These are phyloP conservation scores for Arthrobotrys sinensis DNA, from an alignment of 2,329 filamentous ascomycete species.

Conservation along the genomic window DNA sequence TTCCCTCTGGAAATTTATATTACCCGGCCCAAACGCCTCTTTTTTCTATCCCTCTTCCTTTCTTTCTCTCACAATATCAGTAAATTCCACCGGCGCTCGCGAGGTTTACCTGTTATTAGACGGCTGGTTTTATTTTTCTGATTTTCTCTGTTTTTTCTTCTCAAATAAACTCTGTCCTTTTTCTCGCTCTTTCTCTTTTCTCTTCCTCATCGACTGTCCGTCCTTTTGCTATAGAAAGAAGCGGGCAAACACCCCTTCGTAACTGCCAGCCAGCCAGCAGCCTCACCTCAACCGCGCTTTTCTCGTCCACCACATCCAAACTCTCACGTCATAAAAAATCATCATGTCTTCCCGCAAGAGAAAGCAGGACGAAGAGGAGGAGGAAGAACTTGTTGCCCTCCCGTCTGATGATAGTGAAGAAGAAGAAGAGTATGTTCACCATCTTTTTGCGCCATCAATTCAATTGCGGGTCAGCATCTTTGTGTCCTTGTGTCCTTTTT, in stretches of 20 bases:
- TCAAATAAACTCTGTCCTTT: conserved; percentile 55
- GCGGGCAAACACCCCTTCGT: conserved; percentile 22
- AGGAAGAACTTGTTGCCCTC: conserved; percentile 63
- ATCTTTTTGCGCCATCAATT: neutral
- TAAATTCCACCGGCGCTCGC: conserved; percentile 26
- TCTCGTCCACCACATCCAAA: neutral
- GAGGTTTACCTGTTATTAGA: conserved; percentile 30
- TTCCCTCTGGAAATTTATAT: conserved; percentile 29
- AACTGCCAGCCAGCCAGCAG: neutral
- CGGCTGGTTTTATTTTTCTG: neutral
- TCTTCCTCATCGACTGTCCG: neutral
- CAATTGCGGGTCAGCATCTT: conserved; percentile 21
- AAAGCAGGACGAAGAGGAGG: conserved; percentile 63
- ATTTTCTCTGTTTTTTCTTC: conserved; percentile 20
- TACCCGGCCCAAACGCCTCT: conserved; percentile 42
- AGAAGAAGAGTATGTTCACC: conserved; percentile 62
- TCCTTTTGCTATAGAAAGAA: conserved; percentile 1
- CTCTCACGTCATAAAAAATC: conserved; percentile 13
- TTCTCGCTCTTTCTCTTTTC: conserved; percentile 17
- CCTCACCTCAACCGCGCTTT: conserved; percentile 10
- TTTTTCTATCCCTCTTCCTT: conserved; percentile 4
- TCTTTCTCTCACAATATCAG: conserved; percentile 10
- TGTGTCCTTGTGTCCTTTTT: neutral
- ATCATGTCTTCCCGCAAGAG: conserved; percentile 63
- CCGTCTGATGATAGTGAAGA: conserved; percentile 63